Conservation (phyloP, 495 filamentous ascomycete species). For the Aspergillus heteromorphus region DNA sequence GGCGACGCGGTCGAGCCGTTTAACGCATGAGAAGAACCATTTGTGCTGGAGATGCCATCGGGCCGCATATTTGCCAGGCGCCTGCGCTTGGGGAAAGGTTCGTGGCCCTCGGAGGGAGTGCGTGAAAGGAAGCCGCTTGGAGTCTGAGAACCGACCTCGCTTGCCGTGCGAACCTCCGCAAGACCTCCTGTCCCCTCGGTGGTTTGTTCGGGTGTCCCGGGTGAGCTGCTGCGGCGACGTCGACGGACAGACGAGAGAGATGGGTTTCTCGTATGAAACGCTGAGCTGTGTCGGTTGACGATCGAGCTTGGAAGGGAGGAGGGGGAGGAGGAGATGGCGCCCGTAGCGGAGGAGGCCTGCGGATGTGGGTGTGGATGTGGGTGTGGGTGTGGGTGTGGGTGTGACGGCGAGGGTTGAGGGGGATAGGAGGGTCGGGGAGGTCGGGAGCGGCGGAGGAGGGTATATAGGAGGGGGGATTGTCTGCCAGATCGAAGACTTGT, state of each 20-base stretch:
- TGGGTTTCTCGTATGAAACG: constrained; percentile 5
- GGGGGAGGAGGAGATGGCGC: constrained; percentile 7
- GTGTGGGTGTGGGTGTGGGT: too few species aligned
- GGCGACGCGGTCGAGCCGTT: constrained; percentile 37
- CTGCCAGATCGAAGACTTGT: constrained; percentile 57
- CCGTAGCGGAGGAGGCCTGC: constrained; percentile 15
- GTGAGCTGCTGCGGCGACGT: constrained; percentile 26
- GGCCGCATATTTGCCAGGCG: constrained; percentile 59
- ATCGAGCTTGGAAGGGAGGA: constrained; percentile 11
- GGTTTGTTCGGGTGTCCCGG: constrained; percentile 15
- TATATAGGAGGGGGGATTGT: constrained; percentile 43
- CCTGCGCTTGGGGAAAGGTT: constrained; percentile 54
- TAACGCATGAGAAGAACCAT: constrained; percentile 43
- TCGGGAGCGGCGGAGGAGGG: constrained; percentile 55
- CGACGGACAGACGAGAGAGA: constrained; percentile 19
- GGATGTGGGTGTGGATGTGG: too few species aligned
- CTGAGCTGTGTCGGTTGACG: constrained; percentile 6
- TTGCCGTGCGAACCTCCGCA: constrained; percentile 21
- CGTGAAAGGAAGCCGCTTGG: constrained; percentile 18
- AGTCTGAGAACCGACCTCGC: constrained; percentile 24
- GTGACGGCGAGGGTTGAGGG: constrained; percentile 23
- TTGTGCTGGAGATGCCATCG: constrained; percentile 46
- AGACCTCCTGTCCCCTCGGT: constrained; percentile 19
- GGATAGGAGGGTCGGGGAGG: constrained; percentile 47
- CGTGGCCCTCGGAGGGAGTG: constrained; percentile 32